Conservation (phyloP, 441 rosid species). For the Kokia cookei region DNA sequence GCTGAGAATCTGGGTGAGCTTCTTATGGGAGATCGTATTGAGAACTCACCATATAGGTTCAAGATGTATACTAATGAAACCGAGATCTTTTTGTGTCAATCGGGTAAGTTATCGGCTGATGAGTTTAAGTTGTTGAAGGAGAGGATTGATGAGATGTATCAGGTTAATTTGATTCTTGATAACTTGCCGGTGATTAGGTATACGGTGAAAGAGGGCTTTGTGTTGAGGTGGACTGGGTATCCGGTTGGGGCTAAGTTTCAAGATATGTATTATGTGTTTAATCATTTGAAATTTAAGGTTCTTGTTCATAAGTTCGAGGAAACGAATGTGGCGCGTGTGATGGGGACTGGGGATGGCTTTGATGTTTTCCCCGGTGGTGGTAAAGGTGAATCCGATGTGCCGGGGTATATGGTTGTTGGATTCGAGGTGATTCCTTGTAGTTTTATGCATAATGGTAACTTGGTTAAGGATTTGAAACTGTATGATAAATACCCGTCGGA, state of each 20-base stretch:
- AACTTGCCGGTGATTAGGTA: constrained; percentile 67
- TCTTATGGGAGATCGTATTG: constrained; percentile 76
- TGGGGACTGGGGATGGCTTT: constrained; percentile 68
- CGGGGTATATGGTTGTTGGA: constrained; percentile 71
- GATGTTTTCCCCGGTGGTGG: constrained; percentile 45
- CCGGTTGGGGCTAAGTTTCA: constrained; percentile 63
- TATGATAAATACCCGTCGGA: constrained; percentile 45
- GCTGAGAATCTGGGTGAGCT: constrained; percentile 81
- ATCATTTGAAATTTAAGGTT: constrained; percentile 67
- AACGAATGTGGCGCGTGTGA: constrained; percentile 49
- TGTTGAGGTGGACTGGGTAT: constrained; percentile 66
- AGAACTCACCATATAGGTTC: constrained; percentile 66
- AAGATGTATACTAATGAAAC: constrained; percentile 51
- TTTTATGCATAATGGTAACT: constrained; percentile 32
- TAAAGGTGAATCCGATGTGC: constrained; percentile 34
- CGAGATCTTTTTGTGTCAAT: constrained; percentile 41
- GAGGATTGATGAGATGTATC: constrained; percentile 78
- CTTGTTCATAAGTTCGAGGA: constrained; percentile 73
- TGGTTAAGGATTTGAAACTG: constrained; percentile 39
- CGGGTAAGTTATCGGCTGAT: constrained; percentile 39
- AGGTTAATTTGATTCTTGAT: constrained; percentile 68
- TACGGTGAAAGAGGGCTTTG: constrained; percentile 45
- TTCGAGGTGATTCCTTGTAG: constrained; percentile 74
- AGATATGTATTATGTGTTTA: constrained; percentile 58
- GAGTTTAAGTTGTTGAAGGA: constrained; percentile 47